Conservation (phyloP, 306 rosid genomes). For the Quercus gilva region DNA sequence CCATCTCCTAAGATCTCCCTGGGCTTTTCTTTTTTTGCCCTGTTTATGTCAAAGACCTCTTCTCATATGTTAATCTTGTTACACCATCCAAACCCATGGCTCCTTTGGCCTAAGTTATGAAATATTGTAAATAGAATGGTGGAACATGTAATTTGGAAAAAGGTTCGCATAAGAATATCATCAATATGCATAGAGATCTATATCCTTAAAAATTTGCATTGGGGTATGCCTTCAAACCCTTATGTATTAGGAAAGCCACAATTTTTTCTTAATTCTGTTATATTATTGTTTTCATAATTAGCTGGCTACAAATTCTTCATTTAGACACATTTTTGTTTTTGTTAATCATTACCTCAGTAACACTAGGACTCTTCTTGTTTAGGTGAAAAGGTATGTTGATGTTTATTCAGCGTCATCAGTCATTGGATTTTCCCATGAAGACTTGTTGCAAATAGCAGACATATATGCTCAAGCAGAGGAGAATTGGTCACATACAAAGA, state of each 20-base stretch:
- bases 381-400: constrained; percentile 92
- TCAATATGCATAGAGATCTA: background rate
- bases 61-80: background rate
- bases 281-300: background rate
- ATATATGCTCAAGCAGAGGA: constrained; percentile 64
- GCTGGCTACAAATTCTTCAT: background rate
- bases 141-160: background rate
- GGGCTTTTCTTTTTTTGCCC: background rate
- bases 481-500: constrained; percentile 59
- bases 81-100: background rate
- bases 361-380: constrained; percentile 13
- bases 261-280: background rate
- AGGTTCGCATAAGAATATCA: background rate
- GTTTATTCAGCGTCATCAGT: constrained; percentile 84
- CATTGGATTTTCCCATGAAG: constrained; percentile 88
- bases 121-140: background rate
- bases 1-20: background rate
- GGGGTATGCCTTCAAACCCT: background rate
- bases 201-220: background rate
- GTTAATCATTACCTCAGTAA: background rate
- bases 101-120: background rate
- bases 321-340: background rate
- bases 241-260: background rate
- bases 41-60: background rate
- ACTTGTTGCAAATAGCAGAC: constrained; percentile 53